phyloP scores from a whole-genome alignment of 495 filamentous ascomycete species.

The Penicillium cataractarum region DNA sequence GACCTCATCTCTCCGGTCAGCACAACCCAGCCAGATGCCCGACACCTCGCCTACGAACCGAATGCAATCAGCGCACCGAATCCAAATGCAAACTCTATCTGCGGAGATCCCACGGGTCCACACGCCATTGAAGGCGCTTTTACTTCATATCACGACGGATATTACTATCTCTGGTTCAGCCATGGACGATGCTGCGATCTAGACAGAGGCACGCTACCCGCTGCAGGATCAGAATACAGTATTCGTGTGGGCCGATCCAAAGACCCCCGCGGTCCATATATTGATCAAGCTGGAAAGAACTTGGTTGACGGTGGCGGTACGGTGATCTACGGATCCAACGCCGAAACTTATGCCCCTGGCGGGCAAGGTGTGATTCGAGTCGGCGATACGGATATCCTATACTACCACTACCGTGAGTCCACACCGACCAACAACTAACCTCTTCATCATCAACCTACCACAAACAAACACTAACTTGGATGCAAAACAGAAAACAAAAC shows the following conservation, averaged over 20 bases:
- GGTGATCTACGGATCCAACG: constrained; percentile 50
- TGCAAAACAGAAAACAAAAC: constrained; percentile 42
- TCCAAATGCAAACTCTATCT: constrained; percentile 32
- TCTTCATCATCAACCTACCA: background rate
- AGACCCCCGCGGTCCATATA: constrained; percentile 42
- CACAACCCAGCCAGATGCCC: constrained; percentile 31
- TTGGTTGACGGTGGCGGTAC: constrained; percentile 48
- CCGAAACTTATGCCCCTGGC: constrained; percentile 51
- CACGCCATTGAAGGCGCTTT: constrained; percentile 53
- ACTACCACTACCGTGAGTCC: constrained; percentile 52
- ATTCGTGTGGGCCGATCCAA: constrained; percentile 49
- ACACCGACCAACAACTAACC: background rate
- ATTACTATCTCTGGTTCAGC: constrained; percentile 75
- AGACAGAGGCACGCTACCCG: constrained; percentile 46
- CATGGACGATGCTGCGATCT: constrained; percentile 71
- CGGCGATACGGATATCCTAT: constrained; percentile 43
- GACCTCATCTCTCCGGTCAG: constrained; percentile 40
- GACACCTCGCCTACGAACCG: constrained; percentile 42
- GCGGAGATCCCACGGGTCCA: constrained; percentile 40
- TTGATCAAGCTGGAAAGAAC: constrained; percentile 41
- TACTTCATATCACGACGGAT: constrained; percentile 57
- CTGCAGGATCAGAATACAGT: constrained; percentile 63
- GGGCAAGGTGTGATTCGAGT: constrained; percentile 46
- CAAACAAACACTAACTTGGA: constrained; percentile 17
- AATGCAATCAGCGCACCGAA: constrained; percentile 25